Conservation (phyloP, 1,139 yeast species). For the Blastobotrys raffinosifermentans region DNA sequence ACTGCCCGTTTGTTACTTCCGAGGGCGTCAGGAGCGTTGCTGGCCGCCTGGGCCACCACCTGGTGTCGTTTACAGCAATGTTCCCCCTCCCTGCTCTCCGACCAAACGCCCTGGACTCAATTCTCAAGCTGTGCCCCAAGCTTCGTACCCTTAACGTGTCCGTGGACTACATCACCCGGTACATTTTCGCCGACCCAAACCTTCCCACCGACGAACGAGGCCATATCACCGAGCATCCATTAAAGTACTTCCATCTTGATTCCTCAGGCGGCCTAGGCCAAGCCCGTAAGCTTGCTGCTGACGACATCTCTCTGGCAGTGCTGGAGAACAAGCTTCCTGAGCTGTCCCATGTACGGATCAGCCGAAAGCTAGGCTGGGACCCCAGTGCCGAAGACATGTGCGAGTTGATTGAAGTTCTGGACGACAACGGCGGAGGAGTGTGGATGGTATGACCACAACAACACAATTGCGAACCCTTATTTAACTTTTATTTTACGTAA, state of each 20-base stretch:
- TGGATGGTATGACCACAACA: constrained; percentile 20
- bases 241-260: constrained; percentile 61
- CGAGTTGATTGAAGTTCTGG: constrained; percentile 45
- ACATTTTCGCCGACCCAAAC: constrained; percentile 30
- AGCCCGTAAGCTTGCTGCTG: constrained; percentile 74
- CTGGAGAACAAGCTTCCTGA: constrained; percentile 70
- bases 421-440: constrained; percentile 32
- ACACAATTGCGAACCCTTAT: not conserved
- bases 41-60: constrained; percentile 56
- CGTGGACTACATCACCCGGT: constrained; percentile 71
- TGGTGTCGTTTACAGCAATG: constrained; percentile 58
- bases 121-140: constrained; percentile 72
- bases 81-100: constrained; percentile 85
- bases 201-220: constrained; percentile 23
- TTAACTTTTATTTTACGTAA: not conserved
- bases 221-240: constrained; percentile 42
- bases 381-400: constrained; percentile 63
- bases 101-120: constrained; percentile 63
- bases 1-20: constrained; percentile 68
- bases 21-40: constrained; percentile 58
- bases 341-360: constrained; percentile 57
- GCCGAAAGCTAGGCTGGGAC: constrained; percentile 85
- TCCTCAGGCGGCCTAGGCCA: constrained; percentile 89
- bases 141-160: constrained; percentile 56
- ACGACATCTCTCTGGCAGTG: constrained; percentile 80